phyloP scores from a whole-genome alignment of 176 grass and related monocot genomes.

The Zoysia japonica region DNA sequence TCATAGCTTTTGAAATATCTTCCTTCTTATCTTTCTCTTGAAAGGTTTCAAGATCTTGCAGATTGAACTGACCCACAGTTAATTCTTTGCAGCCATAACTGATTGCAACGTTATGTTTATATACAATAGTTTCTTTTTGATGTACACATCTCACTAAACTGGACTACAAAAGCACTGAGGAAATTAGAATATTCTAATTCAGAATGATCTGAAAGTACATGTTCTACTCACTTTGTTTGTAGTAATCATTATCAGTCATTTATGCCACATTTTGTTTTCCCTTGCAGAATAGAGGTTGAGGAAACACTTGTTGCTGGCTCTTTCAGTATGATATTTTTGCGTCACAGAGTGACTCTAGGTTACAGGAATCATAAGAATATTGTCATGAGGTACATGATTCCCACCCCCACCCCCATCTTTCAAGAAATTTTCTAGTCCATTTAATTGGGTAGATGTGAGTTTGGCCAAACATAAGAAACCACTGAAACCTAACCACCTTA shows the following conservation, averaged over 20 bases:
- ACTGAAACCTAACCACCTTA: constrained; percentile 17
- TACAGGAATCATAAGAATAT: constrained; percentile 97
- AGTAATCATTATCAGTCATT: constrained; percentile 4
- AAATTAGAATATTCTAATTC: constrained; percentile 3
- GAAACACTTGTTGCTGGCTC: constrained; percentile 86
- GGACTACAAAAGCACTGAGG: constrained; percentile 13
- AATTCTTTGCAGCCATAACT: background rate
- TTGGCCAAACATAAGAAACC: constrained; percentile 12
- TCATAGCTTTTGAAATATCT: background rate
- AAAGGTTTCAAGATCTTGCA: background rate
- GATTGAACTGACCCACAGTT: background rate
- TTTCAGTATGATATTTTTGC: constrained; percentile 96
- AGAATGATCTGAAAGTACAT: background rate
- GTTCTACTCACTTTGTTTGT: constrained; percentile 5
- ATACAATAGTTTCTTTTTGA: background rate
- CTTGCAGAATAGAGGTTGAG: constrained; percentile 85
- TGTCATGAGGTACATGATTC: constrained; percentile 72
- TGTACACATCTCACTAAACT: background rate
- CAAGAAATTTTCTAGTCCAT: background rate
- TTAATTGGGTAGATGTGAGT: background rate
- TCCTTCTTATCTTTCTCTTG: background rate
- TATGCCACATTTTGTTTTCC: constrained; percentile 6
- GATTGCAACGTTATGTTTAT: background rate
- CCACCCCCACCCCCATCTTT: background rate
- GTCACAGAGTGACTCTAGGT: constrained; percentile 76